These are phyloP conservation scores for Lecanosticta acicola DNA, from an alignment of 2,329 filamentous ascomycete genomes.

Conservation along the genomic window DNA sequence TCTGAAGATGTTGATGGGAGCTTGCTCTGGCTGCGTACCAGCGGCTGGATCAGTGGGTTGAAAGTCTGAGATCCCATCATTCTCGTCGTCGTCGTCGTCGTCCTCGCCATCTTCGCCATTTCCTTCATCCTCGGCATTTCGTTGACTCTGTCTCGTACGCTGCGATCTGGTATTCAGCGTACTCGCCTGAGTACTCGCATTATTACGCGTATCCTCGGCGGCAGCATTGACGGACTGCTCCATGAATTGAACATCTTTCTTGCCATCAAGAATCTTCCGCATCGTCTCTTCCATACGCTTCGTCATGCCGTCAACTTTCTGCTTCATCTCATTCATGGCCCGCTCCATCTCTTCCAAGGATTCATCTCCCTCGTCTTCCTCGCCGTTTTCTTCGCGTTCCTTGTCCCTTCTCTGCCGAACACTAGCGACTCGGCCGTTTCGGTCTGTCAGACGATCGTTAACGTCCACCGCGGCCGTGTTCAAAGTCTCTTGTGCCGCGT, in stretches of 20 bases:
- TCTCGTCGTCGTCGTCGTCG: slow-evolving; percentile 34
- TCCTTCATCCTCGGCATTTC: slow-evolving; percentile 9
- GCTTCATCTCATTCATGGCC: slow-evolving; percentile 37
- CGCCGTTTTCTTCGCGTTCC: slow-evolving; percentile 23
- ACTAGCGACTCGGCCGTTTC: slow-evolving; percentile 27
- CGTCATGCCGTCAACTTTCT: slow-evolving; percentile 49
- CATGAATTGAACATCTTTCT: slow-evolving; percentile 43
- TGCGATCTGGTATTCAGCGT: slow-evolving; percentile 30
- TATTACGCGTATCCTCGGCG: slow-evolving; percentile 32
- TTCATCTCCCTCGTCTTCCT: slow-evolving; percentile 32
- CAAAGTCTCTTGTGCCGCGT: slow-evolving; percentile 43
- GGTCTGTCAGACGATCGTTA: slow-evolving; percentile 49
- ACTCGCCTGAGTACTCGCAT: slow-evolving; percentile 34
- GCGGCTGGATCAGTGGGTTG: slow-evolving; percentile 36
- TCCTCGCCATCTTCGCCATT: slow-evolving; percentile 21
- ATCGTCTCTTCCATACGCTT: slow-evolving; percentile 53
- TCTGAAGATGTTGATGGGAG: slow-evolving; percentile 35
- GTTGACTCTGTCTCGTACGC: slow-evolving; percentile 24
- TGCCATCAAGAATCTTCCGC: slow-evolving; percentile 53
- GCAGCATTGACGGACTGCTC: slow-evolving; percentile 42
- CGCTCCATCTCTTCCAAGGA: slow-evolving; percentile 35
- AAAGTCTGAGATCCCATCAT: slow-evolving; percentile 37
- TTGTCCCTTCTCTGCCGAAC: slow-evolving; percentile 23
- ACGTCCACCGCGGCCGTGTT: slow-evolving; percentile 47
- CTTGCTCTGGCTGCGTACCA: slow-evolving; percentile 33